These are phyloP conservation scores for Dispira simplex DNA, from an alignment of 192 early-diverging fungal species.

Conservation along the genomic window DNA sequence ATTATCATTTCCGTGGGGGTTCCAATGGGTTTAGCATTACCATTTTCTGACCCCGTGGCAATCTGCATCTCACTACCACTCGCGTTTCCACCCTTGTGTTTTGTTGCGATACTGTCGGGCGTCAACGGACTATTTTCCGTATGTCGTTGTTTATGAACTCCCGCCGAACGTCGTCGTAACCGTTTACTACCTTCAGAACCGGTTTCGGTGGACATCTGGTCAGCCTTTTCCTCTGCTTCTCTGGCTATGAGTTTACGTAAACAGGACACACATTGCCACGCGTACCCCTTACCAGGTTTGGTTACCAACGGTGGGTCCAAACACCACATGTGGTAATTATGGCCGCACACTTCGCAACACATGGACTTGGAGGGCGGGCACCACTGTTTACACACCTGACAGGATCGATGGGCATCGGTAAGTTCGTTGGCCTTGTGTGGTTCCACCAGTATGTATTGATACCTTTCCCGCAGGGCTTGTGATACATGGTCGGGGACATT, in stretches of 20 bases:
- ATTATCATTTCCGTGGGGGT: background rate
- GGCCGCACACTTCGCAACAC: constrained; percentile 61
- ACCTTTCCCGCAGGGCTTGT: constrained; percentile 41
- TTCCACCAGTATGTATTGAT: constrained; percentile 80
- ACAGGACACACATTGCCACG: constrained; percentile 73
- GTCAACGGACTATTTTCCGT: background rate
- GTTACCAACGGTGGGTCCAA: constrained; percentile 57
- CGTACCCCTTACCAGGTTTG: constrained; percentile 74
- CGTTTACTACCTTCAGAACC: background rate
- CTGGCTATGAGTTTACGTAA: constrained; percentile 23
- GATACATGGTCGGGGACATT: constrained; percentile 64
- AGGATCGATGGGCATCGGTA: constrained; percentile 49
- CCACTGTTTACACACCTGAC: constrained; percentile 55
- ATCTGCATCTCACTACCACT: background rate
- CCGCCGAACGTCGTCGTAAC: too few relatives aligned
- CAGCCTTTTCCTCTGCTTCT: constrained; percentile 11
- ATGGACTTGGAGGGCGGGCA: constrained; percentile 47
- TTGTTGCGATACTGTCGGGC: background rate
- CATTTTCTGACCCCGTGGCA: background rate
- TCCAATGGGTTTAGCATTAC: background rate
- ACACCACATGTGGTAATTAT: constrained; percentile 69
- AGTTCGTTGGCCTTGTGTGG: constrained; percentile 62
- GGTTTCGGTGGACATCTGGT: background rate
- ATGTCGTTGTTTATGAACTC: too few relatives aligned
- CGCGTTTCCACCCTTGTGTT: background rate